A percentile compares a stretch with the other conserved stretches of the same genome.
These are phyloP conservation scores for Candida saitoana DNA, from an alignment of 805 yeast species.

Conservation along the genomic window DNA sequence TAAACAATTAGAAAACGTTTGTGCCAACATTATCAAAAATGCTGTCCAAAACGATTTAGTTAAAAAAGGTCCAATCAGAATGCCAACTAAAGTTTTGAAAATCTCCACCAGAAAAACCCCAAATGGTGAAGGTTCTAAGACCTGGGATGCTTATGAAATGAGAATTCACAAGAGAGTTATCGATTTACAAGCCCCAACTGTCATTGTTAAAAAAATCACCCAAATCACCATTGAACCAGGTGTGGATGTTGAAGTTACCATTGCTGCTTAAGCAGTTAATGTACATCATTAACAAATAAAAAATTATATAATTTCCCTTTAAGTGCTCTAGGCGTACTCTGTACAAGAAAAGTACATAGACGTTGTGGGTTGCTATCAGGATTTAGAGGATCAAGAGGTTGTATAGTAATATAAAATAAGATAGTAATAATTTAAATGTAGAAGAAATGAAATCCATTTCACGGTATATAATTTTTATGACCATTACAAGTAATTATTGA, in stretches of 20 bases:
- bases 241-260: slow-evolving; percentile 94
- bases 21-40: slow-evolving; percentile 81
- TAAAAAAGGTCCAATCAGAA: slow-evolving; percentile 99
- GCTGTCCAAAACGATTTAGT: slow-evolving; percentile 78
- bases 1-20: slow-evolving; percentile 95
- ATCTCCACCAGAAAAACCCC: slow-evolving; percentile 99
- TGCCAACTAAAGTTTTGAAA: slow-evolving; percentile 98
- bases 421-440: neutral
- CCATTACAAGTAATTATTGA: too few relatives aligned
- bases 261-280: slow-evolving; percentile 62
- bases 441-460: too few relatives aligned
- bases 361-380: slow-evolving; percentile 65
- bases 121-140: slow-evolving; percentile 99
- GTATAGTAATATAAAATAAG: neutral
- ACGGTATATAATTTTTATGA: too few relatives aligned
- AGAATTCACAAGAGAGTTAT: slow-evolving; percentile 99
- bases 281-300: neutral
- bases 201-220: slow-evolving; percentile 89
- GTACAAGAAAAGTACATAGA: slow-evolving; percentile 41
- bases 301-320: neutral
- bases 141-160: slow-evolving; percentile 99
- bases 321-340: slow-evolving; percentile 63
- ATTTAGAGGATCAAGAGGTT: slow-evolving; percentile 16
- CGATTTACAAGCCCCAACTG: slow-evolving; percentile 96
- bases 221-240: slow-evolving; percentile 98